Base-by-base conservation (phyloP, 495 filamentous ascomycete species). In the Hyaloscypha variabilis region DNA sequence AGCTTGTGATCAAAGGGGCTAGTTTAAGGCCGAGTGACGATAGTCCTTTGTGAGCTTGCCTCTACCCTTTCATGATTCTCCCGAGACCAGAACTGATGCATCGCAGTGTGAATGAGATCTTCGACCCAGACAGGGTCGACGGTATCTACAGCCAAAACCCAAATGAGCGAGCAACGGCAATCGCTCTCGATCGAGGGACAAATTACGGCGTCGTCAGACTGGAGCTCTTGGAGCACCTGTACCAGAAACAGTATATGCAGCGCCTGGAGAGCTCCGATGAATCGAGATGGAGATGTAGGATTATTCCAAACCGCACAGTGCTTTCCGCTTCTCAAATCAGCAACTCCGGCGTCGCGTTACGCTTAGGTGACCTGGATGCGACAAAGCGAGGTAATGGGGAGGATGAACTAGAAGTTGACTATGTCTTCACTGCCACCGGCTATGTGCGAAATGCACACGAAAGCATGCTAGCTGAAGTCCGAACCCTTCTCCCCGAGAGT, bases 171-270 rank as follows among this genome's bases (percentile, higher is more conserved):
- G 76, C 80, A 52, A 78, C 82, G 42, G 81, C 88, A 52, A 82
- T 96, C 52, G 73, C 77, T 4, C 83, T 84, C 24, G 89, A 94
- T 67, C 85, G 86, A 52, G 84, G 83, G 30, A 99, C 94, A 30
- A 99, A 99, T 78, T 99, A 99, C 77, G 88, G 91, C 52, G 95
- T 97, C 6, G 94, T 99, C 11, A 87, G 93, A 5, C 82, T 94
- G 2, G 88, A 92, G 69, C 82, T 97, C 26, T 89, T 99, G 57
- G 93, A 97, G 75, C 83, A 87, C 31, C 84, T 97, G 36, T 97
- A 96, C 75, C 84, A 91, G 75, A 83, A 84, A 24, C 86, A 94
- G 79, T 97, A 97, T 75, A 80, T 90, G 31, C 93, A 99, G 73
- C 83, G 89, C 25, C 81, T 97, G 25, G 83, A 85, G 31, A 87